phyloP scores from a whole-genome alignment of 2,329 filamentous ascomycete species.

The Diaporthe amygdali region DNA sequence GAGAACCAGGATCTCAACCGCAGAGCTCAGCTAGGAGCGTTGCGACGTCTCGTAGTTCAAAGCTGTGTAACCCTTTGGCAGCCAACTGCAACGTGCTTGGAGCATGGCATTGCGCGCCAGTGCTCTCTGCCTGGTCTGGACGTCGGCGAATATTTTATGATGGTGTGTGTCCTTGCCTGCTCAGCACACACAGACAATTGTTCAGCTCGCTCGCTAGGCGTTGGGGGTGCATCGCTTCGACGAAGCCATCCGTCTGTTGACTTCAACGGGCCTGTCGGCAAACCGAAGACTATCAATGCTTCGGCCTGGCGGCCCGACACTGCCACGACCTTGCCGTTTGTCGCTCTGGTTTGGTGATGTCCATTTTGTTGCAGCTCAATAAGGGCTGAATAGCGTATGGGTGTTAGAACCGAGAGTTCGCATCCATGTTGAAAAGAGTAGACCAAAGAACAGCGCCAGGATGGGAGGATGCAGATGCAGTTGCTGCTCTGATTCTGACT shows the following conservation, averaged over 20 bases:
- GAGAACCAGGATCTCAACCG: neutral
- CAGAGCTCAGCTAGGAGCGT: neutral
- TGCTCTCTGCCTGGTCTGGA: neutral
- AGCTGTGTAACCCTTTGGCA: neutral
- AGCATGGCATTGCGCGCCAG: neutral
- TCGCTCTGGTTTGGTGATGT: neutral
- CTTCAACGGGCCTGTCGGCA: neutral
- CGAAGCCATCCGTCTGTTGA: neutral
- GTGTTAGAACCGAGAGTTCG: too few relatives aligned
- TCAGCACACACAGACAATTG: neutral
- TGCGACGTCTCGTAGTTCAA: neutral
- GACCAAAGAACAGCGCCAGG: neutral
- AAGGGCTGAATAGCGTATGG: too few relatives aligned
- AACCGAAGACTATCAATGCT: neutral
- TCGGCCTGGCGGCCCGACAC: neutral
- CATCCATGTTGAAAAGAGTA: neutral
- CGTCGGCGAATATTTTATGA: neutral
- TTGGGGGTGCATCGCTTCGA: neutral
- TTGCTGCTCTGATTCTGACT: neutral
- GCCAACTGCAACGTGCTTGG: neutral
- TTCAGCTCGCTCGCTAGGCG: too few relatives aligned
- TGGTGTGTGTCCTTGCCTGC: neutral
- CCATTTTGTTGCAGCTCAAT: neutral
- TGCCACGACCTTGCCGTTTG: neutral
- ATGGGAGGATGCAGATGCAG: too few relatives aligned